Base-by-base conservation (phyloP, 2,329 filamentous ascomycete genomes). In the Aureobasidium sp. region DNA sequence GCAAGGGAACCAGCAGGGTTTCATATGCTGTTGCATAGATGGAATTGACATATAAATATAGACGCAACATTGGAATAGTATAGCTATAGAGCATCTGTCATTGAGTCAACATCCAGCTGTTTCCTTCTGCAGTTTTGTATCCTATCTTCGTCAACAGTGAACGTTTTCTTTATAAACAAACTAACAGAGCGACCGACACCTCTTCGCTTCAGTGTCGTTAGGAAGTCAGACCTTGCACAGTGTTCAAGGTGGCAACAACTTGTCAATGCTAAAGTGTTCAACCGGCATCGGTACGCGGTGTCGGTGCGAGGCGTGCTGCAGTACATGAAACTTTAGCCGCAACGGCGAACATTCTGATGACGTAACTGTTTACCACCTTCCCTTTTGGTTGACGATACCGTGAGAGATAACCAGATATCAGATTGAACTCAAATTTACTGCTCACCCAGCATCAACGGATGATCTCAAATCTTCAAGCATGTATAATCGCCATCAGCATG, bases 1-100 rank as follows among this genome's bases (percentile, higher is more conserved):
- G 77, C 59, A 88, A 87, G 71, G 86, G 87, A 3, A 78, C 76
- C 10, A 87, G 82, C 59, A 79, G 83, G 66, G 82, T 89, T 57
- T 75, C 62, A 6, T 63, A 64, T 61, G 44, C 42, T 39, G 51
- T 64, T 13, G 49, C 41, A 44, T 61, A 61, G 47, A 34, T 25
- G 44, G 10, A 8, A 21, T 21, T 6, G 25, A 21, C 14, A 27
- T 42, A 42, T 54, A 54, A 8, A 54, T 3, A 25, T 30, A n/a
- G 27, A 48, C 14, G 16, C 27, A 6, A 30, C 27, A n/a, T n/a
- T 32, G 14, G 29, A 30, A 30, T 0, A n/a, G 7, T n/a, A 48
- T 14, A 48, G 6, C 27, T 29, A 30, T 32, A 6, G 9, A 30
- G 5, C 5, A 16, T 13, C 9, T 30, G 7, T 3, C 7, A 30